Conservation (phyloP, 169 alveolate genomes). For the Eimeria zaria region DNA sequence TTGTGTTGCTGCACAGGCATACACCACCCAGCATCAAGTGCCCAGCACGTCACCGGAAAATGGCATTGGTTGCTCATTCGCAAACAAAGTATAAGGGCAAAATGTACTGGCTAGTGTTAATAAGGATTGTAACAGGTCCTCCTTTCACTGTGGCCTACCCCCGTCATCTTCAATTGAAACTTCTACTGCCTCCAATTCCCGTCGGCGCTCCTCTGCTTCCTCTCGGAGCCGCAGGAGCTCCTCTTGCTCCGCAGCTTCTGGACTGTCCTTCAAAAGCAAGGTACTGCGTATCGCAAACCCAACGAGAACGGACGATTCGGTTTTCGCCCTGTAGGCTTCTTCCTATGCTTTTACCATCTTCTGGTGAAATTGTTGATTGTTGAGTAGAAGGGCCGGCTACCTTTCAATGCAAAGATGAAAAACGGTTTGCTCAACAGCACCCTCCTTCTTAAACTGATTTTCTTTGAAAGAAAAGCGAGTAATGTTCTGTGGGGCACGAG, state of each 20-base stretch:
- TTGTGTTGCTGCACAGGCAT: slow-evolving; percentile 49
- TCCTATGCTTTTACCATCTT: not conserved
- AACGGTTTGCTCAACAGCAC: slow-evolving; percentile 92
- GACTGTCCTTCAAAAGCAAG: slow-evolving; percentile 86
- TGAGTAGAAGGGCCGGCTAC: slow-evolving; percentile 24
- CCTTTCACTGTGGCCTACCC: not conserved
- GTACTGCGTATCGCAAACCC: slow-evolving; percentile 72
- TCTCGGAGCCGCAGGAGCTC: slow-evolving; percentile 90
- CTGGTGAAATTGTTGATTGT: not conserved
- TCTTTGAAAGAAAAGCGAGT: slow-evolving; percentile 92
- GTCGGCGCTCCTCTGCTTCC: slow-evolving; percentile 85
- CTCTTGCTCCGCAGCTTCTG: slow-evolving; percentile 92
- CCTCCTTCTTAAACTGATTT: slow-evolving; percentile 91
- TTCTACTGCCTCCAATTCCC: slow-evolving; percentile 85
- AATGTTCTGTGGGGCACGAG: slow-evolving; percentile 94
- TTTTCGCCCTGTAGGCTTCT: not conserved
- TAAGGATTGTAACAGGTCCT: not conserved
- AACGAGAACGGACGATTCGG: not conserved
- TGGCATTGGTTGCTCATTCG: not conserved
- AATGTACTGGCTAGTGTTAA: not conserved
- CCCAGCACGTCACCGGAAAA: not conserved
- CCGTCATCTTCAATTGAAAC: slow-evolving; percentile 90
- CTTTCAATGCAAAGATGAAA: slow-evolving; percentile 91
- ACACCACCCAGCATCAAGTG: not conserved
- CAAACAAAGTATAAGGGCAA: not conserved